These are phyloP conservation scores for Tetrahymena thermophila DNA, from an alignment of 73 alveolate species.

Conservation along the genomic window DNA sequence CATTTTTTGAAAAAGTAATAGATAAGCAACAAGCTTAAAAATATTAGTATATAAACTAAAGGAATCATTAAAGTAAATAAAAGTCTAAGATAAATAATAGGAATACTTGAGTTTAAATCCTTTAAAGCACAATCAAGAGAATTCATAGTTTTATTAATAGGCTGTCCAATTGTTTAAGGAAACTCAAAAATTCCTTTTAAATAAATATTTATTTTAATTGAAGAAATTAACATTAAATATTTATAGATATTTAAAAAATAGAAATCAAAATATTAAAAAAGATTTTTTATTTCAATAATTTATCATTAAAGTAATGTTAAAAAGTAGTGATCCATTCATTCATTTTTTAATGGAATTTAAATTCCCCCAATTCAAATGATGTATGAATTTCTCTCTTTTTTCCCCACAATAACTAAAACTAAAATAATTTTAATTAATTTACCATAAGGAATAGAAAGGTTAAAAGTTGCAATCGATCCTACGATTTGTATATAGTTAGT, in stretches of 20 bases:
- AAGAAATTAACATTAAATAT: no score
- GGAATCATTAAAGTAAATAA: background rate
- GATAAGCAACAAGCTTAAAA: background rate
- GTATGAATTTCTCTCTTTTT: no score
- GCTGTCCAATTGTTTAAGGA: background rate
- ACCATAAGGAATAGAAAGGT: slow-evolving; percentile 3
- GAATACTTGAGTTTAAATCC: background rate
- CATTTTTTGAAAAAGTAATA: background rate
- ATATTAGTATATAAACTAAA: background rate
- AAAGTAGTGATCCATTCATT: no score
- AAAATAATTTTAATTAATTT: background rate
- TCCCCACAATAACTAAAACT: no score
- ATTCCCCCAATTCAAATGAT: background rate
- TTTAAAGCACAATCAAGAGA: background rate
- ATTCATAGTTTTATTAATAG: background rate
- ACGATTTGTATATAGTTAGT: background rate
- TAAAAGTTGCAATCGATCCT: slow-evolving; percentile 15
- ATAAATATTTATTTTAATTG: background rate
- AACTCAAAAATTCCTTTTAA: background rate
- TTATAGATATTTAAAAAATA: background rate
- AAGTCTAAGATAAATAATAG: background rate
- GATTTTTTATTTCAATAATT: no score
- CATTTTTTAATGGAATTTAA: background rate
- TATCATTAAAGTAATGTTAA: no score
- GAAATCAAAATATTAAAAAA: no score